phyloP scores from a whole-genome alignment of 371 early-diverging fungal species.

The Lichtheimia ornata region DNA sequence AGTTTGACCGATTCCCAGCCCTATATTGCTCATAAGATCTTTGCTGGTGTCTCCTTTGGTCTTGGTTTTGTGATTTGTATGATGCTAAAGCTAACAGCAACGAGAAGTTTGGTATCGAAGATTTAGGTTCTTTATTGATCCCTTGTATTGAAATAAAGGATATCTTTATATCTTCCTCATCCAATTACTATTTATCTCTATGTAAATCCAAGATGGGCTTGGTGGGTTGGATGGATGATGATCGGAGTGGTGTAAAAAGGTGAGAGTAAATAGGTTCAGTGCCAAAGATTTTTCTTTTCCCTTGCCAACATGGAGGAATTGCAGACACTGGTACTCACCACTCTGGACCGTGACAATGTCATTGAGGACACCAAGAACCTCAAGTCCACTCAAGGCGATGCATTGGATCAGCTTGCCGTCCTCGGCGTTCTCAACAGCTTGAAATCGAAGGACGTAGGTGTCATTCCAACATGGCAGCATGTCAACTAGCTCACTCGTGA shows the following conservation, averaged over 20 bases:
- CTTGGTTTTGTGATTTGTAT: slow-evolving; percentile 24
- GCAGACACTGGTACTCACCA: slow-evolving; percentile 69
- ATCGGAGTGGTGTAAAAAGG: too few relatives aligned
- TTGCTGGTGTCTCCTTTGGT: slow-evolving; percentile 30
- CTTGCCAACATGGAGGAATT: slow-evolving; percentile 56
- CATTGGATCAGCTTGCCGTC: slow-evolving; percentile 70
- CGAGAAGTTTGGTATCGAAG: slow-evolving; percentile 5
- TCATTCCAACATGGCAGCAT: neutral
- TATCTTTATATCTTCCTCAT: too few relatives aligned
- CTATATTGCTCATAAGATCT: slow-evolving; percentile 35
- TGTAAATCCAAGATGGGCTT: too few relatives aligned
- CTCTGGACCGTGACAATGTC: slow-evolving; percentile 61
- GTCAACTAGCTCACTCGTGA: slow-evolving; percentile 1
- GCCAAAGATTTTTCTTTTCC: neutral
- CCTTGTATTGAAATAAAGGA: too few relatives aligned
- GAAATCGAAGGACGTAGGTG: slow-evolving; percentile 79
- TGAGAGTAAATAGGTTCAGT: too few relatives aligned
- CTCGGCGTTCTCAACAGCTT: slow-evolving; percentile 88
- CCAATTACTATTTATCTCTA: too few relatives aligned
- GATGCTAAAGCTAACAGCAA: slow-evolving; percentile 24
- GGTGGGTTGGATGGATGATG: too few relatives aligned
- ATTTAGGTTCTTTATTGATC: neutral
- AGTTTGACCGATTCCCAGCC: slow-evolving; percentile 17
- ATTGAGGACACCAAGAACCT: slow-evolving; percentile 70
- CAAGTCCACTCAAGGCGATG: slow-evolving; percentile 49